These are phyloP conservation scores for Helotiales sp. DNA, from an alignment of 2,329 filamentous ascomycete species.

Conservation along the genomic window DNA sequence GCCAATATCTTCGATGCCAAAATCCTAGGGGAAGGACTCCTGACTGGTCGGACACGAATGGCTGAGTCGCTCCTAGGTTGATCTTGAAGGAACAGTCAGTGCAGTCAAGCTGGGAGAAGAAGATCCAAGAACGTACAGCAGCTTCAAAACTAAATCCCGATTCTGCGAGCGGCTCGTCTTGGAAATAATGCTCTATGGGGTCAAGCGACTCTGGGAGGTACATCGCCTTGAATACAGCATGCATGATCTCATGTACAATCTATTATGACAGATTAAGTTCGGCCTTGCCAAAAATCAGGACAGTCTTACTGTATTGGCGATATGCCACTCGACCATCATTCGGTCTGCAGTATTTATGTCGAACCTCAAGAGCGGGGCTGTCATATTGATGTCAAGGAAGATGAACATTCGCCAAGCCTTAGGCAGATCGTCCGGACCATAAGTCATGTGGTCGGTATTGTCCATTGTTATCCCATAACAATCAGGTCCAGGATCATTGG, in stretches of 20 bases:
- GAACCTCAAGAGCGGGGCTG: slow-evolving; percentile 11
- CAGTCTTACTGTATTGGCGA: slow-evolving; percentile 14
- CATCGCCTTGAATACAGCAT: slow-evolving; percentile 4
- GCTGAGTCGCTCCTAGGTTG: background rate
- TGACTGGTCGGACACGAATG: background rate
- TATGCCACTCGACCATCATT: slow-evolving; percentile 16
- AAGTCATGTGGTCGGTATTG: slow-evolving; percentile 10
- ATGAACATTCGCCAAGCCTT: slow-evolving; percentile 9
- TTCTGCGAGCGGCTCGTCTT: slow-evolving; percentile 18
- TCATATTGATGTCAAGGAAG: slow-evolving; percentile 4
- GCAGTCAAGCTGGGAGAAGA: background rate
- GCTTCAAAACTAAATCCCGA: slow-evolving; percentile 21
- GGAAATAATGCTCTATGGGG: slow-evolving; percentile 15
- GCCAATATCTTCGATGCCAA: slow-evolving; percentile 15
- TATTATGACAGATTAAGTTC: background rate
- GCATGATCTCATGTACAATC: slow-evolving; percentile 20
- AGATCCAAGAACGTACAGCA: slow-evolving; percentile 9
- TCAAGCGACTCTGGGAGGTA: background rate
- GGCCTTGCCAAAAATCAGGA: background rate
- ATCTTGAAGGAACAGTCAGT: background rate
- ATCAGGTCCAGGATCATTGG: background rate
- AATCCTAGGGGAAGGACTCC: slow-evolving; percentile 13
- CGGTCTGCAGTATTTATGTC: slow-evolving; percentile 16
- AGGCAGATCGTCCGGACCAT: background rate
- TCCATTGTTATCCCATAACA: slow-evolving; percentile 1